A percentile compares a stretch with the other conserved stretches of the same genome.
phyloP scores from a whole-genome alignment of 1,284 basidiomycete species.

The Gymnopus androsaceus region DNA sequence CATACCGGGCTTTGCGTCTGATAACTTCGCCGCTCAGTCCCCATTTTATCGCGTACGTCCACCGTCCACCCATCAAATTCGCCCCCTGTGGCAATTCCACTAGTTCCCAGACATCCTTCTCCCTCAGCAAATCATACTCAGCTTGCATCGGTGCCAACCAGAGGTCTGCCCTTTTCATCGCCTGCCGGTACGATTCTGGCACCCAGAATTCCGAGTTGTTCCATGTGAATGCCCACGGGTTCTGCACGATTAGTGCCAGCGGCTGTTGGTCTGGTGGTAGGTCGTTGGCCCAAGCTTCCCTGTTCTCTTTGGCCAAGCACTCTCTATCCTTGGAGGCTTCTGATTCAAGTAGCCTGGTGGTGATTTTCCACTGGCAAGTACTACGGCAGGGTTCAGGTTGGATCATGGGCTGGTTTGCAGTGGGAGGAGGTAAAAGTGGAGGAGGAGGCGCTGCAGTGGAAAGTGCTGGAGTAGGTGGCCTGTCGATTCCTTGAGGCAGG shows the following conservation, averaged over 20 bases:
- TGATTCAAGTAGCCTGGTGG: too few species aligned
- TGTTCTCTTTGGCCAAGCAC: too few species aligned
- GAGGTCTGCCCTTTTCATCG: not conserved
- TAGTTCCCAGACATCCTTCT: slow-evolving; percentile 27
- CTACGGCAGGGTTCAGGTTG: too few species aligned
- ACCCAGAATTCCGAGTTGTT: not conserved
- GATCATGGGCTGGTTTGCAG: too few species aligned
- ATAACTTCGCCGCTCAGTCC: not conserved
- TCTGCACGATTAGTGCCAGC: not conserved
- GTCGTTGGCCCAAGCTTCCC: too few species aligned
- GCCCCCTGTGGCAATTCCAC: slow-evolving; percentile 21
- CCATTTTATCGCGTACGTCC: not conserved
- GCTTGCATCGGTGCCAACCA: not conserved
- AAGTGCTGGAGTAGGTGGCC: too few species aligned
- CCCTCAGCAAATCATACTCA: not conserved
- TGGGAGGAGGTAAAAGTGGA: too few species aligned
- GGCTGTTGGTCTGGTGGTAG: too few species aligned
- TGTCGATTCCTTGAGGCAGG: too few species aligned
- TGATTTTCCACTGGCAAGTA: too few species aligned
- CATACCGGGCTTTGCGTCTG: not conserved
- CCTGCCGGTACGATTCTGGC: not conserved
- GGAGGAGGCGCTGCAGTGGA: too few species aligned
- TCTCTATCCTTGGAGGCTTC: too few species aligned
- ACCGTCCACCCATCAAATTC: slow-evolving; percentile 26
- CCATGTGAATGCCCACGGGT: not conserved